Percentiles rank a stretch among this genome's conserved stretches.
Evolutionary conservation across 2,329 filamentous ascomycete genomes (phyloP).

Genomic region (Arthrobotrys conoides): DNA sequence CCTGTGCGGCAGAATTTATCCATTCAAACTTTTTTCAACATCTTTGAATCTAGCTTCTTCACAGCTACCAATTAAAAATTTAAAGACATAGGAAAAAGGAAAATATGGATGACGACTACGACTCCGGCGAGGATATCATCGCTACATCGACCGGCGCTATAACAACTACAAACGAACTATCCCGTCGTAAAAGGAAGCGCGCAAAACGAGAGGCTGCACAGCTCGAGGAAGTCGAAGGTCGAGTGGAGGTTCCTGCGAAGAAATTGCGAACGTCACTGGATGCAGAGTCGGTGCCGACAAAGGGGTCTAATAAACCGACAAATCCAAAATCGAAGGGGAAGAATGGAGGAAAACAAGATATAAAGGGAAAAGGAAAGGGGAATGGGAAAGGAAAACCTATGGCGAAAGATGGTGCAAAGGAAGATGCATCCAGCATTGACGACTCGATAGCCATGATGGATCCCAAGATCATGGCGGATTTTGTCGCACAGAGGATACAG

Average conservation of each 20-base stretch:
- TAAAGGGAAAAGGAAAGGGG: slow-evolving; percentile 49
- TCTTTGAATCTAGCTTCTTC: not conserved
- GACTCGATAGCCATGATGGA: slow-evolving; percentile 86
- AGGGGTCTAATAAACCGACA: slow-evolving; percentile 2
- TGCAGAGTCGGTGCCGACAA: slow-evolving; percentile 11
- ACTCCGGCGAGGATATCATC: slow-evolving; percentile 59
- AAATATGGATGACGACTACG: slow-evolving; percentile 60
- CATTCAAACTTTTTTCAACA: slow-evolving; percentile 12
- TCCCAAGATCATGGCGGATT: slow-evolving; percentile 83
- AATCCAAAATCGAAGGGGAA: too few relatives aligned
- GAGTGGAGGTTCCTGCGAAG: slow-evolving; percentile 24
- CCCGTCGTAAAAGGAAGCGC: slow-evolving; percentile 54
- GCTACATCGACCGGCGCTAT: slow-evolving; percentile 29
- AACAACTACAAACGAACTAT: slow-evolving; percentile 40
- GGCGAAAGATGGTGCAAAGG: slow-evolving; percentile 56
- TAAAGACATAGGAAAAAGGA: not conserved
- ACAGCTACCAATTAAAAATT: too few relatives aligned
- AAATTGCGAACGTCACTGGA: slow-evolving; percentile 43
- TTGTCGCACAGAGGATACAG: slow-evolving; percentile 83
- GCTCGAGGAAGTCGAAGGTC: slow-evolving; percentile 28
- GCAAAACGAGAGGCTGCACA: slow-evolving; percentile 40
- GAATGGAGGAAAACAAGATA: not conserved
- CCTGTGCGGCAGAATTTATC: slow-evolving; percentile 7
- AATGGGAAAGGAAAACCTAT: slow-evolving; percentile 45
- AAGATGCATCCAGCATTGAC: slow-evolving; percentile 72